Evolutionary conservation across 2,329 filamentous ascomycete genomes (phyloP), one percentile per base, ranked within the genome.

Genomic region (Venturiaceae sp.): DNA sequence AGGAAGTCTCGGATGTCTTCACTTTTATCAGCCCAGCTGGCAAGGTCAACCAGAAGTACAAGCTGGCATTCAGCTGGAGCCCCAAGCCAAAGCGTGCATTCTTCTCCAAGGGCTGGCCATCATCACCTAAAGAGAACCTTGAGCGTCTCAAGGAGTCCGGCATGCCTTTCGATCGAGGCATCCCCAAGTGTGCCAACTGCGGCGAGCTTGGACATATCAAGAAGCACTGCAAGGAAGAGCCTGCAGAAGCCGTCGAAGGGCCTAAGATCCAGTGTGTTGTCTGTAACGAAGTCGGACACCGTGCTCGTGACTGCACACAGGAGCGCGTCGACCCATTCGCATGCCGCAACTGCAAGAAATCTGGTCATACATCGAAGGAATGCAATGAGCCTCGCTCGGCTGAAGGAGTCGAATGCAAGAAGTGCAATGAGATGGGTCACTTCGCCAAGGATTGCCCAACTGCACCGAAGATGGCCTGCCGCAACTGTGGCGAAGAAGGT

Each of bases 311-410:
- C 63, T 90, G 87, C 60, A 68, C 68, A 5, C 66, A 73, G 58
- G 68, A 70, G 60, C 73, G 86, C 54, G 72, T 82, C 32, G 82
- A 87, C 73, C 83, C 77, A 59, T 84, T 80, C 63, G 83, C 82
- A 7, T 88, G 86, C 79, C 82, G 80, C 68, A 88, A 88, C 67
- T 88, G 85, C 74, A 81, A 80, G 80, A 74, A 71, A 67, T 73
- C 71, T 32, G 67, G 68, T 8, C 67, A 68, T 46, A 66, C 59
- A 26, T 62, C 71, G 23, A 70, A 68, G 60, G 73, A 76, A 33
- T 74, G 74, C 61, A 65, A 71, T 50, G 72, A 76, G 60, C 74
- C 73, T 47, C 71, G 71, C 37, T 79, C 83, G 30, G 71, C 72
- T 34, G 80, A 78, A 30, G 78, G 79, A 56, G 79, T 87, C 1